Evolutionary conservation across 2,329 filamentous ascomycete species (phyloP), one percentile per base, ranked within the genome.

Genomic region (Cladophialophora carrionii): DNA sequence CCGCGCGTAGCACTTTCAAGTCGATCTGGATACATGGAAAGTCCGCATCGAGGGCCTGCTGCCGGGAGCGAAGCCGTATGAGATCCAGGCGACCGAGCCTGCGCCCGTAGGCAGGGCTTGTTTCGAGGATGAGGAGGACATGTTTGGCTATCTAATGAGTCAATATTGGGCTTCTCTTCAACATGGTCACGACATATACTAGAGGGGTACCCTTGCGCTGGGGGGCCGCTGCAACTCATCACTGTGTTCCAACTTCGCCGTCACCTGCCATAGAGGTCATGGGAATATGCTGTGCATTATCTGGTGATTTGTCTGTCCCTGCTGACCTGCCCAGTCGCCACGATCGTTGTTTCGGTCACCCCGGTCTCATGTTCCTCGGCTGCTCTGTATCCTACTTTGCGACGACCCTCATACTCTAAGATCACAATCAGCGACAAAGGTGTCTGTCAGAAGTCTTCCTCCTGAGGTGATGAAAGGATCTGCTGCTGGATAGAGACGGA

Each of bases 1-100:
- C 26, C 7, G 32, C 7, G 32, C 4, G 20, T 48, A 61, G 58
- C 48, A 22, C 4, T 61, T 55, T 37, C 29, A 17, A 7, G 22
- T 61, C 17, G 58, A 61, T 34, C 58, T 61, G 32, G 58, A 61
- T 43, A 54, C 34, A 14, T 61, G 58, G 58, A 32, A 6, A 32
- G 58, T 61, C 8, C 51, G 34, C 49, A 34, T 61, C 22, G 58
- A 54, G 24, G 58, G 58, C 26, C 29, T 61, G 17, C 26, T 32
- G 9, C 31, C 24, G 22, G 58, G 34, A 41, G 51, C 17, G 14
- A 54, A 22, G 14, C 1, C 22, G 5, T 24, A 14, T 41, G 31
- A 54, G 17, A 43, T 61, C 34, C 22, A 55, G 9, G 49, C 58
- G 20, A 8, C 17, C 22, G 58, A 61, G 14, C 58, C 58, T 43